Conservation (phyloP, 116 monocot genomes). For the Thalassia testudinum region DNA sequence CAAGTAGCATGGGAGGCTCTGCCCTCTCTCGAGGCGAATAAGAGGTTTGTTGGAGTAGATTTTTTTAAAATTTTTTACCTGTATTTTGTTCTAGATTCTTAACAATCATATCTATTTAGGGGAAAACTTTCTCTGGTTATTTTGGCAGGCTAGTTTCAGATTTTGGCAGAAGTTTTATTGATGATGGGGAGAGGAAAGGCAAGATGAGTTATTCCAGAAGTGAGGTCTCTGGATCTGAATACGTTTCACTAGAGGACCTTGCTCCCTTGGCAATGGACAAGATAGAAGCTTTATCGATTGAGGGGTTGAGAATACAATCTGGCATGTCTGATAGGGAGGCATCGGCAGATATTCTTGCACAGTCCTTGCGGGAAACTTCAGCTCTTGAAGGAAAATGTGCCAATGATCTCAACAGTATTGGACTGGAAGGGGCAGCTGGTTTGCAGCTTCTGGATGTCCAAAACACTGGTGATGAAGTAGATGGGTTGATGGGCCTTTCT, state of each 20-base stretch:
- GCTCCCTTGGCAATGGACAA: constrained; percentile 58
- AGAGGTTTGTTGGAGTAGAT: constrained; percentile 26
- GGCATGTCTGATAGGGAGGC: constrained; percentile 66
- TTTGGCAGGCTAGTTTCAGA: no score
- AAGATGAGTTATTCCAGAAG: constrained; percentile 23
- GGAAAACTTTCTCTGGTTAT: no score
- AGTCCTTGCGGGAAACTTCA: constrained; percentile 44
- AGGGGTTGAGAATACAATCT: constrained; percentile 66
- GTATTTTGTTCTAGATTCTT: no score
- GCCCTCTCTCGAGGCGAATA: constrained; percentile 24
- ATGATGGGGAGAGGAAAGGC: constrained; percentile 17
- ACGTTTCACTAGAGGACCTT: constrained; percentile 66
- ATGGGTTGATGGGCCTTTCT: constrained; percentile 82
- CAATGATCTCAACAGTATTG: constrained; percentile 20
- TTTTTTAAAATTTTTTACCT: neutral
- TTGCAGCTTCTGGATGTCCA: constrained; percentile 70
- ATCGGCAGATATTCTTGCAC: constrained; percentile 51
- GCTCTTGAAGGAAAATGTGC: constrained; percentile 46
- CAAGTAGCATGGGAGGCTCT: constrained; percentile 69
- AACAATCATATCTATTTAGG: no score
- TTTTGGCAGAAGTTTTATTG: no score
- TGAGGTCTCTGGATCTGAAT: constrained; percentile 19
- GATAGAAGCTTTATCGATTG: constrained; percentile 57
- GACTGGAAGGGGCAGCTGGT: constrained; percentile 58
- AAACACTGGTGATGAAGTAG: constrained; percentile 44